These are phyloP conservation scores for Phytophthora fragariaefolia DNA, from an alignment of 352 stramenopile species.

Conservation along the genomic window DNA sequence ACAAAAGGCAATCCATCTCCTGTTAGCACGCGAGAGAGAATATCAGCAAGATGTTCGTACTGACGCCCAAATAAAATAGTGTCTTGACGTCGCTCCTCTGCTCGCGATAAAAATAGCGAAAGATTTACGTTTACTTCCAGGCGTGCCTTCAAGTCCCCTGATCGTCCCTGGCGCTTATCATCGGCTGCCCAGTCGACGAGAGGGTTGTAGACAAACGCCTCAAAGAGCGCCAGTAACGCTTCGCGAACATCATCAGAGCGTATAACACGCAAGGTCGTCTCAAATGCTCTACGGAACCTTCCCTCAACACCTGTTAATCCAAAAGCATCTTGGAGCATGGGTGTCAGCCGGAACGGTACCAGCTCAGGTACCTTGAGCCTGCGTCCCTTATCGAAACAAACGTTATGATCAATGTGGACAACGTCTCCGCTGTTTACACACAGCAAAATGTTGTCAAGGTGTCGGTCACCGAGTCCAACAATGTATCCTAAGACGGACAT, in stretches of 20 bases:
- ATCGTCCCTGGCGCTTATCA: slow-evolving; percentile 42
- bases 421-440: slow-evolving; percentile 81
- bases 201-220: slow-evolving; percentile 90
- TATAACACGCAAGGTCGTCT: slow-evolving; percentile 76
- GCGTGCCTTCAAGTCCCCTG: slow-evolving; percentile 64
- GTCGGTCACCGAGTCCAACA: slow-evolving; percentile 90
- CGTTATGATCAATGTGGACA: slow-evolving; percentile 94
- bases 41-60: slow-evolving; percentile 36
- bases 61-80: slow-evolving; percentile 54
- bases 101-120: slow-evolving; percentile 83
- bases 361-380: slow-evolving; percentile 90
- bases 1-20: slow-evolving; percentile 26
- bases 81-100: slow-evolving; percentile 77
- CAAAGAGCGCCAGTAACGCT: slow-evolving; percentile 73
- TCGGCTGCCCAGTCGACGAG: slow-evolving; percentile 78
- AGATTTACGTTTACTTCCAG: slow-evolving; percentile 88
- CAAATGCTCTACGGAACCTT: slow-evolving; percentile 73
- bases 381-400: slow-evolving; percentile 92
- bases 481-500: slow-evolving; percentile 91
- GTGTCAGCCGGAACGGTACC: slow-evolving; percentile 92
- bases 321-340: slow-evolving; percentile 78
- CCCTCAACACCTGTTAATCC: slow-evolving; percentile 80
- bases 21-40: slow-evolving; percentile 27
- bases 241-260: slow-evolving; percentile 69
- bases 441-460: slow-evolving; percentile 93